phyloP scores from a whole-genome alignment of 2,329 filamentous ascomycete species.

The Xylaria arbuscula region DNA sequence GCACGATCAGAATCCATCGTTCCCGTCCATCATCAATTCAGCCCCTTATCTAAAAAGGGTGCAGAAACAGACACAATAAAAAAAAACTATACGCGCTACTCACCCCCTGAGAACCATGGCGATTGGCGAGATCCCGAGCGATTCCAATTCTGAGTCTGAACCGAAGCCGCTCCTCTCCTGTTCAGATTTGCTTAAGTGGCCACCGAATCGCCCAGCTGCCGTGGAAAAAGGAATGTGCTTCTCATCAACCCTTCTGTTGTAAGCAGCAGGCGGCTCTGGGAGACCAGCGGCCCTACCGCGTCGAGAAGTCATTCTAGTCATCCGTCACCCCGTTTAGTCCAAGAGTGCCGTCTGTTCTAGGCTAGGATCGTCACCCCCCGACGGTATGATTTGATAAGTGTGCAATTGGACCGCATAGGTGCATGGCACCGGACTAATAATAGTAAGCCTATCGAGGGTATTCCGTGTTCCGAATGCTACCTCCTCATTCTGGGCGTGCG shows the following conservation, averaged over 20 bases:
- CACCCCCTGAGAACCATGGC: slow-evolving; percentile 36
- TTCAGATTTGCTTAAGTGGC: neutral
- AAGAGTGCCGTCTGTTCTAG: slow-evolving; percentile 29
- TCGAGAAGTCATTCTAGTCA: slow-evolving; percentile 16
- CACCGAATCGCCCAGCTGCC: slow-evolving; percentile 9
- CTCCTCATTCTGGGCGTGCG: neutral
- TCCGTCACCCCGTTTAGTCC: slow-evolving; percentile 23
- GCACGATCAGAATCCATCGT: neutral
- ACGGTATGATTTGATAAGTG: slow-evolving; percentile 29
- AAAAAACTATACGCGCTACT: slow-evolving; percentile 7
- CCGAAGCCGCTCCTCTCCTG: neutral
- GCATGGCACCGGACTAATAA: slow-evolving; percentile 19
- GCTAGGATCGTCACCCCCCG: slow-evolving; percentile 29
- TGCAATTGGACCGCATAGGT: slow-evolving; percentile 20
- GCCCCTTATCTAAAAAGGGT: no score
- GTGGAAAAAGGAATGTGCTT: slow-evolving; percentile 22
- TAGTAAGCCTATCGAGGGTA: slow-evolving; percentile 18
- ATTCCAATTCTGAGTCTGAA: slow-evolving; percentile 2
- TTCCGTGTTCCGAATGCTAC: slow-evolving; percentile 4
- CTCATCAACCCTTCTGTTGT: slow-evolving; percentile 25
- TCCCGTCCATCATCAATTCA: neutral
- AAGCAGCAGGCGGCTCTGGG: slow-evolving; percentile 22
- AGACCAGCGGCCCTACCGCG: slow-evolving; percentile 8
- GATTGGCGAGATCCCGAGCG: neutral
- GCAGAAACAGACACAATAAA: no score